These are phyloP conservation scores for Backusella psychrophila DNA, from an alignment of 192 early-diverging fungal species.

Conservation along the genomic window DNA sequence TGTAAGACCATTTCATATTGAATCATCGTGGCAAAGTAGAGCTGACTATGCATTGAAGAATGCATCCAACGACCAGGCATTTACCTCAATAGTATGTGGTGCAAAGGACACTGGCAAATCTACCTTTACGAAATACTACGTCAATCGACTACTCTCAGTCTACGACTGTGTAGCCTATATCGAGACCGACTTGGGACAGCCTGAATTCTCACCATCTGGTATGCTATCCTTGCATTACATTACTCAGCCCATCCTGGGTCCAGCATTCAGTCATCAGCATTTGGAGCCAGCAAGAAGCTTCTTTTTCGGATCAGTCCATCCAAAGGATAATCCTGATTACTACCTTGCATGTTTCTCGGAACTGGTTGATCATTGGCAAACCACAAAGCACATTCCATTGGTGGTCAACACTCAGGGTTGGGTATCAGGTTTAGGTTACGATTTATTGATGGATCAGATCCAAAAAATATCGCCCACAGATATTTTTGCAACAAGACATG, in stretches of 20 bases:
- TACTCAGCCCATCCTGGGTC: slow-evolving; percentile 68
- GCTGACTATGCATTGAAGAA: not conserved
- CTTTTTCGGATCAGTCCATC: slow-evolving; percentile 75
- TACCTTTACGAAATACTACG: slow-evolving; percentile 72
- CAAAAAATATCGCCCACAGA: slow-evolving; percentile 61
- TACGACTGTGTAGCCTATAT: slow-evolving; percentile 75
- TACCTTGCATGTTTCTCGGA: slow-evolving; percentile 70
- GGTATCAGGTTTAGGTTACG: slow-evolving; percentile 87
- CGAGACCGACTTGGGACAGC: slow-evolving; percentile 92
- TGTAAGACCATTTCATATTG: slow-evolving; percentile 35
- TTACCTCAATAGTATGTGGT: slow-evolving; percentile 62
- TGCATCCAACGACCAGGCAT: slow-evolving; percentile 26
- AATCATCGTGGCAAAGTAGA: slow-evolving; percentile 38
- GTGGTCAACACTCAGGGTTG: slow-evolving; percentile 96
- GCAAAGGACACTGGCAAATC: slow-evolving; percentile 88
- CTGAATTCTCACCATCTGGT: slow-evolving; percentile 83
- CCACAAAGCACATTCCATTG: slow-evolving; percentile 64
- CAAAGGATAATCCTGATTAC: slow-evolving; percentile 78
- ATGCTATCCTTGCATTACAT: slow-evolving; percentile 78
- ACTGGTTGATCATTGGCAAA: slow-evolving; percentile 58
- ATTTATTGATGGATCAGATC: slow-evolving; percentile 72
- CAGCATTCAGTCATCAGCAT: slow-evolving; percentile 77
- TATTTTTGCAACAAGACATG: slow-evolving; percentile 59
- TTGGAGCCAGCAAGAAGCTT: slow-evolving; percentile 60
- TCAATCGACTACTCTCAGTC: slow-evolving; percentile 78